Evolutionary conservation across 768 basidiomycete genomes (phyloP).

Genomic region (Tylopilus rubrobrunneus): DNA sequence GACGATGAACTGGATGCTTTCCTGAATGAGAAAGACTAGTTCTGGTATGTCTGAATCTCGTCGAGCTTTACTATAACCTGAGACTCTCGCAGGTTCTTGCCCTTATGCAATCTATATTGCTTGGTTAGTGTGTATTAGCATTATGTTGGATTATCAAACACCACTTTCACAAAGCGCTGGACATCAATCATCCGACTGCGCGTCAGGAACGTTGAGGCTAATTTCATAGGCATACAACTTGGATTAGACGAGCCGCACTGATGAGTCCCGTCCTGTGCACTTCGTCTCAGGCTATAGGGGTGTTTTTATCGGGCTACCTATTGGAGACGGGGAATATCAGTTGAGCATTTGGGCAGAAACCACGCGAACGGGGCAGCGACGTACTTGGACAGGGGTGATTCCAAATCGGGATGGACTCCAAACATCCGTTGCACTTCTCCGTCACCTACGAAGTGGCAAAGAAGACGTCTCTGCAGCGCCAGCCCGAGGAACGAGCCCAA

Average conservation of each 20-base stretch:
- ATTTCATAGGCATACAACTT: neutral
- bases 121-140: constrained; percentile 3
- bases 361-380: too few species aligned
- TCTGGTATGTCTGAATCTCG: constrained; percentile 4
- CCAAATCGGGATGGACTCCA: constrained; percentile 1
- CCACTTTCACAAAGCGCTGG: constrained; percentile 7
- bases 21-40: constrained; percentile 47
- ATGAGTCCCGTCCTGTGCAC: neutral
- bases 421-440: neutral
- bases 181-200: neutral
- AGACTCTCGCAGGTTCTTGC: neutral
- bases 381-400: too few species aligned
- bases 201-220: neutral
- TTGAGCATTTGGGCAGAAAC: too few species aligned
- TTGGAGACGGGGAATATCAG: too few species aligned
- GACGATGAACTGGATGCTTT: constrained; percentile 84
- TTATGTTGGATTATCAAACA: constrained; percentile 4
- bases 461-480: neutral
- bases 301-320: too few species aligned
- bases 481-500: neutral
- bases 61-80: neutral
- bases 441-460: constrained; percentile 4
- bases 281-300: neutral
- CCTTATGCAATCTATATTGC: neutral
- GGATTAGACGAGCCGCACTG: too few species aligned